Base-by-base conservation (phyloP, 2,329 filamentous ascomycete species). In the Claviceps pazoutovae region DNA sequence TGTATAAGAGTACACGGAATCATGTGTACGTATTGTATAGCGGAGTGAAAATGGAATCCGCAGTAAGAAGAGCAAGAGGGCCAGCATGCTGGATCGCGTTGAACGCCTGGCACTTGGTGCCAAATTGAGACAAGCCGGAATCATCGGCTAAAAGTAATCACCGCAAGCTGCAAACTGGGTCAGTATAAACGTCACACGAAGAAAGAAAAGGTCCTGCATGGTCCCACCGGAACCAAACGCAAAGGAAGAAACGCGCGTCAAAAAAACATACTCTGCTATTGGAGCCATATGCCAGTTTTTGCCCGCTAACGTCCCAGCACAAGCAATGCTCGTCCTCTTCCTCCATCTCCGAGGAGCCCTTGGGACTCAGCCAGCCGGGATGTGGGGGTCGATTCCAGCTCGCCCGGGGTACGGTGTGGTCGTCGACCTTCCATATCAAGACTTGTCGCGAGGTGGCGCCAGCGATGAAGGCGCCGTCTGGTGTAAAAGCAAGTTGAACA, bases 401-500 rank as follows among this genome's bases (percentile, higher is more conserved):
- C 16, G 80, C 80, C 46, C 77, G 71, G 4, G 80, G 80, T 46
- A 80, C 71, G 26, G 70, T 67, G 46, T 75, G 70, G 50, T 79
- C 80, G 54, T 76, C 78, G 13, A 82, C 74, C 60, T 82, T 83
- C 79, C 80, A 84, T 46, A 84, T 81, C 41, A 82, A 65, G 14
- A 83, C 76, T 52, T 71, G 73, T 37, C 75, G 73, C 19, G 72
- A 72, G 0, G 79, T 82, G 5, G 78, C 80, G 4, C 78, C 79
- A 0, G 80, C 80, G 49, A 84, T 74, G 56, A 81, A 82, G 19
- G 73, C 74, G 1, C 80, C 80, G 54, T 83, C 79, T 0, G 80
- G 80, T 0, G 79, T 82, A 54, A 83, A 83, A 1, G 80, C 72
- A 2, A 83, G 68, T 23, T 75, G 74, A 42, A 80, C 73, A 45